Base-by-base conservation (phyloP, 2,329 filamentous ascomycete species). In the Fusarium piperis region DNA sequence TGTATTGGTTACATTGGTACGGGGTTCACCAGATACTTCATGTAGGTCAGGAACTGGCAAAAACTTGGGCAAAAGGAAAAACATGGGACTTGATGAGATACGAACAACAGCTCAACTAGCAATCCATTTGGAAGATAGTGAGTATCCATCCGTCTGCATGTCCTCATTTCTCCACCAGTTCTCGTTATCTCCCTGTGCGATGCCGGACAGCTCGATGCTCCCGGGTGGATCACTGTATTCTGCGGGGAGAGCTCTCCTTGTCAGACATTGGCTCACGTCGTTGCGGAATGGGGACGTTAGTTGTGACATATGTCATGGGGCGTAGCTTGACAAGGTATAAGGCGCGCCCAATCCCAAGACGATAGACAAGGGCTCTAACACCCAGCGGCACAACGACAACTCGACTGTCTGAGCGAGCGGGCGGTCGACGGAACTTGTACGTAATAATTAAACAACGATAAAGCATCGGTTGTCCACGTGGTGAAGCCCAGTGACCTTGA, bases 301-400 rank as follows among this genome's bases (percentile, higher is more conserved):
- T 23, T 20, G 20, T 32, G 62, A 55, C 56, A 64, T 59, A 72
- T 57, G 33, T 64, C 38, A 38, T 44, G 36, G 62, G 70, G 70
- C 70, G 70, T 35, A 44, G 41, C 23, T 51, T 73, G 70, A 72
- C 70, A 59, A 46, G 60, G 35, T 46, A 65, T 71, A 72, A 67
- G 70, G 70, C 70, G 70, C 51, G 52, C 39, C 44, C n/a, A 32
- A 41, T 18, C 16, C 16, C 3, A n/a, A 20, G 30, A 23, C 51
- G 51, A 35, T 26, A 53, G 18, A 33, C 30, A 53, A 11, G 18
- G 8, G 44, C n/a, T 18, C 16, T 41, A 16, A n/a, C n/a, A 41
- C 32, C 16, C 20, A 41, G 39, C 44, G 44, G 41, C 36, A 57
- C 18, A n/a, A 53, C 10, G 46, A 46, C 63, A 38, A 23, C 52